Percentiles rank a stretch among this genome's conserved stretches.
Evolutionary conservation across 306 rosid species (phyloP).

Genomic region (Dryas octopetala): DNA sequence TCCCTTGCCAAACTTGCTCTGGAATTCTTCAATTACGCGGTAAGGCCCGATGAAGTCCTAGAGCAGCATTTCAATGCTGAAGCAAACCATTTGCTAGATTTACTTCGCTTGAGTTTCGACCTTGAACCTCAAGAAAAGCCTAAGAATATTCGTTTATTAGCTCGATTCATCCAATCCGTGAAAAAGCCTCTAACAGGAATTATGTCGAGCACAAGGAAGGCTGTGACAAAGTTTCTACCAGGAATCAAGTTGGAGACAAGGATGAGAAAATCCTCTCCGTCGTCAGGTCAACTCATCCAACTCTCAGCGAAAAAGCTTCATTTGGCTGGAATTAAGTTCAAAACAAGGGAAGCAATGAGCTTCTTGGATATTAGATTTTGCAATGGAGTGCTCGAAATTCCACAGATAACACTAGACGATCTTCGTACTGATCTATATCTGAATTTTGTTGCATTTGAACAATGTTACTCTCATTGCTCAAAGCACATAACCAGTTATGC

Average conservation of each 20-base stretch:
- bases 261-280: no score
- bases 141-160: background rate
- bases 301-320: slow-evolving; percentile 41
- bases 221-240: no score
- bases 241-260: no score
- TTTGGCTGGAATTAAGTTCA: slow-evolving; percentile 40
- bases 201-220: no score
- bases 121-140: background rate
- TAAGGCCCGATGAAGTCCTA: slow-evolving; percentile 32
- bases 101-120: slow-evolving; percentile 45
- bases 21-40: slow-evolving; percentile 42
- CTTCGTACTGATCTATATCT: slow-evolving; percentile 16
- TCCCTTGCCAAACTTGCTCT: slow-evolving; percentile 33
- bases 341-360: background rate
- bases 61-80: background rate
- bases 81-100: slow-evolving; percentile 44
- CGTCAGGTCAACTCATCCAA: no score
- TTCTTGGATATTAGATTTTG: slow-evolving; percentile 38
- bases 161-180: no score
- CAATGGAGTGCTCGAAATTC: slow-evolving; percentile 53
- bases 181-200: no score
- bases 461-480: slow-evolving; percentile 34
- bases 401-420: slow-evolving; percentile 46
- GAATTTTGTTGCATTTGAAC: slow-evolving; percentile 62
- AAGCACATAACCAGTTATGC: slow-evolving; percentile 47